These are phyloP conservation scores for Pulveroboletus frians DNA, from an alignment of 768 basidiomycete genomes.

Conservation along the genomic window DNA sequence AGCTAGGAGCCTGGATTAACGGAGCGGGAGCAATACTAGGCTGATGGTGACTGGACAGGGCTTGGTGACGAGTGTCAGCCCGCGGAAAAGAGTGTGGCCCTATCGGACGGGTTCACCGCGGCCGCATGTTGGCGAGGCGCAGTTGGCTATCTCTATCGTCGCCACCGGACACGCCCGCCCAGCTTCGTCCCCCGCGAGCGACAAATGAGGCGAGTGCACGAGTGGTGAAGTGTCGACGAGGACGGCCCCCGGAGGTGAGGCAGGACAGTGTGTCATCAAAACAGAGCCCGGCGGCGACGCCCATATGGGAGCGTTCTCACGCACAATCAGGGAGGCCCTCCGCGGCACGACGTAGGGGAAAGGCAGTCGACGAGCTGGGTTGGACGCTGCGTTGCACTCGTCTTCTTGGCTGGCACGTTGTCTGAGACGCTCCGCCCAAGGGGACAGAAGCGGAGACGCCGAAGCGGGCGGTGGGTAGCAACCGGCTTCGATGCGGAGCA, in stretches of 20 bases:
- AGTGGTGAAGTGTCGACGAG: no score
- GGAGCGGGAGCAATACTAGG: background rate
- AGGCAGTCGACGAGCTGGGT: slow-evolving; percentile 4
- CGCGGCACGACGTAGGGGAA: slow-evolving; percentile 7
- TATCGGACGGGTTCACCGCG: slow-evolving; percentile 12
- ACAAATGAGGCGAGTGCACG: slow-evolving; percentile 12
- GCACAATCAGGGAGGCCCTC: background rate
- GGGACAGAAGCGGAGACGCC: slow-evolving; percentile 13
- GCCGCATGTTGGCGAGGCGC: slow-evolving; percentile 13
- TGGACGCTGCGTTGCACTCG: slow-evolving; percentile 1
- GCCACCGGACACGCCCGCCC: background rate
- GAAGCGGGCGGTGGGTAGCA: slow-evolving; percentile 15
- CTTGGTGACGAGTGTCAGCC: slow-evolving; percentile 2
- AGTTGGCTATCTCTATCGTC: background rate
- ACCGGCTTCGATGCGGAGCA: slow-evolving; percentile 17
- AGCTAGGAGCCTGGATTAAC: background rate
- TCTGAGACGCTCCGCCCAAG: background rate
- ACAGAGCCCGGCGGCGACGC: background rate
- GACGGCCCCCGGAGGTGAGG: slow-evolving; percentile 3
- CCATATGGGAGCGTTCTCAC: slow-evolving; percentile 12
- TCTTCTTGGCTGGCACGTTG: slow-evolving; percentile 15
- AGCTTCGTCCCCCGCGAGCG: background rate
- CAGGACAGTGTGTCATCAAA: slow-evolving; percentile 8
- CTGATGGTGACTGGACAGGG: background rate
- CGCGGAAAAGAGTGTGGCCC: slow-evolving; percentile 13